phyloP scores from a whole-genome alignment of 768 basidiomycete genomes.

The Lactifluus rugatus region DNA sequence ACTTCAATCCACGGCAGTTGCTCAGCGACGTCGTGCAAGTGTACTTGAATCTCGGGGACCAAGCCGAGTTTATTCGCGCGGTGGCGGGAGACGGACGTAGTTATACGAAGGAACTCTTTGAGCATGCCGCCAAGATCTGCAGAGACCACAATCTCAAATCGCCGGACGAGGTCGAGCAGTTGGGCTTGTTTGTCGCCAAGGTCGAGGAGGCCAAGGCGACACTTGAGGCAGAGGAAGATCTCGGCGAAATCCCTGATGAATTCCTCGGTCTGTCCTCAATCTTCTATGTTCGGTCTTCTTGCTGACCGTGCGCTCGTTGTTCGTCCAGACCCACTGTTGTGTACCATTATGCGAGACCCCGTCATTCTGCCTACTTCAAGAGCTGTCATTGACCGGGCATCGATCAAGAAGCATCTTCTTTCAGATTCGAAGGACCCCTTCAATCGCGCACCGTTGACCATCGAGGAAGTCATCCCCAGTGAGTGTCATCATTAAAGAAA shows the following conservation, averaged over 20 bases:
- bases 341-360: conserved; percentile 90
- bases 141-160: conserved; percentile 58
- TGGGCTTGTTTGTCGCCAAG: conserved; percentile 61
- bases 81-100: conserved; percentile 93
- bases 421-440: conserved; percentile 93
- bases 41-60: conserved; percentile 78
- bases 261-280: conserved; percentile 59
- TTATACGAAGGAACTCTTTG: conserved; percentile 78
- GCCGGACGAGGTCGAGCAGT: conserved; percentile 60
- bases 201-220: conserved; percentile 77
- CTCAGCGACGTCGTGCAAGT: conserved; percentile 84
- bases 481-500: conserved; percentile 23
- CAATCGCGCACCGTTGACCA: conserved; percentile 73
- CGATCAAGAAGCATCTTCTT: conserved; percentile 90
- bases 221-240: conserved; percentile 82
- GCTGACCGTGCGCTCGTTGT: conserved; percentile 9
- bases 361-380: conserved; percentile 81
- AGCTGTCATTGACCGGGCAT: conserved; percentile 72
- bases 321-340: conserved; percentile 74
- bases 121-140: conserved; percentile 61
- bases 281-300: conserved; percentile 6
- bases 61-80: conserved; percentile 68
- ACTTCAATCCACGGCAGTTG: conserved; percentile 75
- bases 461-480: conserved; percentile 77
- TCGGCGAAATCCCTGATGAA: conserved; percentile 92